Evolutionary conservation across 2,329 filamentous ascomycete species (phyloP).

Genomic region (Chaetomium sp.): DNA sequence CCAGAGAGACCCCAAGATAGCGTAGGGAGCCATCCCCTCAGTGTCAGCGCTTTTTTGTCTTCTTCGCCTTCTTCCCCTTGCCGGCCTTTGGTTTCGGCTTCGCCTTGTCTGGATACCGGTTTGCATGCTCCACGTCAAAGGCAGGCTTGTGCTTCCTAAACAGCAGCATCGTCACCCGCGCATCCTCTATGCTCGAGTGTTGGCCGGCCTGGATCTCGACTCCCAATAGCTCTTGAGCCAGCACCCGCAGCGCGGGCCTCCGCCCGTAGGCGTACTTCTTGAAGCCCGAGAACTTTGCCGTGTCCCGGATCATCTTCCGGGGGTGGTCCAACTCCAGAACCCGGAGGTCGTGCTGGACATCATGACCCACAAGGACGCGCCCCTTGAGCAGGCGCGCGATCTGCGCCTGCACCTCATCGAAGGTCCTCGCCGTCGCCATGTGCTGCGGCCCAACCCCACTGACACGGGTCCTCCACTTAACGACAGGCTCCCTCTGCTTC

Average conservation of each 20-base stretch:
- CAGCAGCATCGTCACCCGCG: conserved; percentile 84
- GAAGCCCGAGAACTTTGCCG: conserved; percentile 75
- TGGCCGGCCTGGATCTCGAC: conserved; percentile 65
- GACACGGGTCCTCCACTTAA: conserved; percentile 86
- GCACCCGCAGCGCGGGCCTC: conserved; percentile 65
- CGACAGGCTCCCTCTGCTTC: conserved; percentile 72
- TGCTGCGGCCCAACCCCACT: conserved; percentile 78
- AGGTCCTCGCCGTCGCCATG: conserved; percentile 68
- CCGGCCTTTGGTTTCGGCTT: conserved; percentile 44
- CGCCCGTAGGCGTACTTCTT: conserved; percentile 67
- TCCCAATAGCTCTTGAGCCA: conserved; percentile 60
- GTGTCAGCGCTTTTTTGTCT: conserved; percentile 43
- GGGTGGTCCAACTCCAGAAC: conserved; percentile 80
- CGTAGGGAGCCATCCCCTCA: not conserved
- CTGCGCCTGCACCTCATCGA: conserved; percentile 75
- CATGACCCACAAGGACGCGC: conserved; percentile 80
- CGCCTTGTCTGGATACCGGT: conserved; percentile 56
- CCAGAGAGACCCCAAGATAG: not conserved
- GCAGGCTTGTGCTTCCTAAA: conserved; percentile 80
- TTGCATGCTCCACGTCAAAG: conserved; percentile 80
- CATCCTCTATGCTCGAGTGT: conserved; percentile 75
- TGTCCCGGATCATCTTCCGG: conserved; percentile 78
- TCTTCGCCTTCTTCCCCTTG: conserved; percentile 47
- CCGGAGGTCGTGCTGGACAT: conserved; percentile 75
- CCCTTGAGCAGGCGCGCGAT: conserved; percentile 69